Conservation (phyloP, 2,329 filamentous ascomycete species). For the Aspergillus sp. region DNA sequence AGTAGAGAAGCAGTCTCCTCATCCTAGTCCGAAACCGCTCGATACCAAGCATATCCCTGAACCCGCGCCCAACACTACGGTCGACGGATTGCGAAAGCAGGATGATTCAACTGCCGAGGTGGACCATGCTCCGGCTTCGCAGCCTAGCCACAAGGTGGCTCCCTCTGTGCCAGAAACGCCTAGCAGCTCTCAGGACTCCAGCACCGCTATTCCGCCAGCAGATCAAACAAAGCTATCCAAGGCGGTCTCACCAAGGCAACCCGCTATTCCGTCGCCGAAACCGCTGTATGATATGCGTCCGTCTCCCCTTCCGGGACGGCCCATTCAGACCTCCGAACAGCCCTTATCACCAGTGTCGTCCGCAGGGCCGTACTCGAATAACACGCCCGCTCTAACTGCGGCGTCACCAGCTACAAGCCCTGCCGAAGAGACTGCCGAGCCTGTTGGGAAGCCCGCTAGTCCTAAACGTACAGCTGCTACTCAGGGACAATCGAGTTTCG, state of each 20-base stretch:
- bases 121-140: constrained; percentile 56
- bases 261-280: constrained; percentile 19
- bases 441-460: constrained; percentile 45
- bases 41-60: constrained; percentile 6
- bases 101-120: constrained; percentile 19
- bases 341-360: constrained; percentile 62
- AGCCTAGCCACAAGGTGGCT: constrained; percentile 22
- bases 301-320: constrained; percentile 28
- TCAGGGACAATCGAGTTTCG: constrained; percentile 27
- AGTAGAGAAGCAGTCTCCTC: constrained; percentile 10
- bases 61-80: constrained; percentile 10
- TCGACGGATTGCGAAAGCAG: constrained; percentile 12
- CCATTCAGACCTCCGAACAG: constrained; percentile 30
- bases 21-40: constrained; percentile 11
- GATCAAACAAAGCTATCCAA: constrained; percentile 19
- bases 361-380: constrained; percentile 66
- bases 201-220: constrained; percentile 21
- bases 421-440: constrained; percentile 57
- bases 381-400: constrained; percentile 68
- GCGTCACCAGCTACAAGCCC: constrained; percentile 73
- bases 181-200: constrained; percentile 23
- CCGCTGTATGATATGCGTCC: constrained; percentile 30
- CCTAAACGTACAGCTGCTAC: constrained; percentile 25
- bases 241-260: constrained; percentile 12
- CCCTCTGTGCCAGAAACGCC: constrained; percentile 23